Evolutionary conservation across 2,329 filamentous ascomycete species (phyloP).

Genomic region (Mycocentrospora acerina): DNA sequence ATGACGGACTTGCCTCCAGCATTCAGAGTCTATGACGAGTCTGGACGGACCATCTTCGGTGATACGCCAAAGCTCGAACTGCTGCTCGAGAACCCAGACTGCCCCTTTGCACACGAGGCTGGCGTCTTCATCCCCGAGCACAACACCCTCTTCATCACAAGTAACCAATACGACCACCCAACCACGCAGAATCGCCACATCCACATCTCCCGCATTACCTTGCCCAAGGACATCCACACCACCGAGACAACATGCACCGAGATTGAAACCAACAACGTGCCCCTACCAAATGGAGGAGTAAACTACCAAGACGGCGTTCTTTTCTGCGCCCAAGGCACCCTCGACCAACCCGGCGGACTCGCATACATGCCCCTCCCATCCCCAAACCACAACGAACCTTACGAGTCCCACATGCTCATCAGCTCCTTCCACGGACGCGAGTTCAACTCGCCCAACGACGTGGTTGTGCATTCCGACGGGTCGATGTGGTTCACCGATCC

Average conservation of each 20-base stretch:
- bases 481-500: conserved; percentile 53
- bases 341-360: conserved; percentile 29
- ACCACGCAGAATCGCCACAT: conserved; percentile 15
- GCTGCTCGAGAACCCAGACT: conserved; percentile 58
- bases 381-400: conserved; percentile 10
- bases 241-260: conserved; percentile 5
- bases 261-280: conserved; percentile 7
- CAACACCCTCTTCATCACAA: conserved; percentile 43
- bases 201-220: conserved; percentile 17
- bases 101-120: conserved; percentile 60
- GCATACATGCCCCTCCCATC: conserved; percentile 30
- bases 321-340: conserved; percentile 39
- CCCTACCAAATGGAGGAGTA: conserved; percentile 30
- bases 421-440: conserved; percentile 47
- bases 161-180: conserved; percentile 32
- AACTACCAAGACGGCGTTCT: conserved; percentile 33
- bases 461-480: conserved; percentile 42
- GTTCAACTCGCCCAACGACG: conserved; percentile 46
- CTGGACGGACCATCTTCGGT: conserved; percentile 10
- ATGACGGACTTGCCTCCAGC: conserved; percentile 5
- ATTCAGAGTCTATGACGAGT: conserved; percentile 9
- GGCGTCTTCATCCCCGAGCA: conserved; percentile 38
- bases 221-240: conserved; percentile 5
- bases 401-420: conserved; percentile 31
- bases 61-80: conserved; percentile 10